Evolutionary conservation across 2,329 filamentous ascomycete genomes (phyloP), one percentile per base, ranked within the genome.

Genomic region (Didymella segeticola): DNA sequence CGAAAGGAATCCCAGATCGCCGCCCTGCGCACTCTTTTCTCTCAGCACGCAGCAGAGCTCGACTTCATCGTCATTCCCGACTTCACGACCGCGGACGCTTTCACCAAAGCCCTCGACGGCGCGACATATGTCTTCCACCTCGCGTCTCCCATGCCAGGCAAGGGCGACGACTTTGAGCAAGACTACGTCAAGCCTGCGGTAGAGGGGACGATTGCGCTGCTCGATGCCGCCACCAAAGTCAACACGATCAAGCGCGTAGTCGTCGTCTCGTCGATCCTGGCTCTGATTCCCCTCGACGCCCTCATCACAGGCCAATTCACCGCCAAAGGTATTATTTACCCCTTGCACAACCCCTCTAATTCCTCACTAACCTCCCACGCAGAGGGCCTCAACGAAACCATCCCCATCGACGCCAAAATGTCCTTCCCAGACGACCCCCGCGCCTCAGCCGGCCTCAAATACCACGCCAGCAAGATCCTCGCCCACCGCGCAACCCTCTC

Each of bases 41-140:
- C 60, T 4, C n/a, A 47, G 3, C 52, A 56, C 19, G 38, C 39
- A 2, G 17, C 36, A 19, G 47, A 42, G 8, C 42, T 60, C 20
- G 57, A 62, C 10, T 58, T 59, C 27, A 49, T 58, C n/a, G 30
- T 60, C 11, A 54, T 66, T 15, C 46, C 51, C 4, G 58, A 66
- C 39, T 51, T 66, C 5, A 45, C 53, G 20, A 37, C 39, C n/a
- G 34, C 57, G 10, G 47, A 31, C 33, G 53, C 58, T 3, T 64
- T 64, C 36, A 37, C 58, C 23, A 41, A 46, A 7, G 47, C 58
- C 1, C 53, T 73, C 9, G 19, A 64, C 3, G 61, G 50, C 27
- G 67, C 68, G 10, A 51, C 64, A 7, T 62, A 65, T 41, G 54
- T 71, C 42, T 62, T 70, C 30, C 69, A 72, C 27, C 31, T 72